A percentile compares a stretch with the other conserved stretches of the same genome.
Conservation (phyloP, 768 basidiomycete genomes). For the Rhizopogon vinicolor region DNA sequence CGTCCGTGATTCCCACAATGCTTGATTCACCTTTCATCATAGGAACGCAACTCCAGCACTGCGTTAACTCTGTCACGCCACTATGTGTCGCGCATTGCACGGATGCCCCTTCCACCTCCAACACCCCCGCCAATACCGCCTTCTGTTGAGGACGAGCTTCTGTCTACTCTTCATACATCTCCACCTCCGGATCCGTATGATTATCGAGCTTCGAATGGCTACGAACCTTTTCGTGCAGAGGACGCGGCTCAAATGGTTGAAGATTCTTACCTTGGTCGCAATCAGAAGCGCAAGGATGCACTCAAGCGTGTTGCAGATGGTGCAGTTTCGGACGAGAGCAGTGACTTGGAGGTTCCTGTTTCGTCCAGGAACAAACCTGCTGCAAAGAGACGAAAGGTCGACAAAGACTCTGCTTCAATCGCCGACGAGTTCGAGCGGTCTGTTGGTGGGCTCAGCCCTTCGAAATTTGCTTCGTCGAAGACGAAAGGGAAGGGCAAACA, state of each 20-base stretch:
- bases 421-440: constrained; percentile 49
- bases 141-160: constrained; percentile 30
- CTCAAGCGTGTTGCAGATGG: constrained; percentile 48
- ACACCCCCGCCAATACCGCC: constrained; percentile 30
- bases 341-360: constrained; percentile 45
- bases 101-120: constrained; percentile 39
- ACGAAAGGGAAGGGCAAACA: constrained; percentile 53
- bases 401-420: constrained; percentile 32
- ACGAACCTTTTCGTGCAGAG: constrained; percentile 34
- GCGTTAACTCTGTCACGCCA: constrained; percentile 39
- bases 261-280: constrained; percentile 44
- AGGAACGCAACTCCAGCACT: constrained; percentile 69
- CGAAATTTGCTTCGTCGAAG: constrained; percentile 30
- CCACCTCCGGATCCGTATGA: constrained; percentile 32
- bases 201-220: constrained; percentile 19
- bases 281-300: constrained; percentile 38
- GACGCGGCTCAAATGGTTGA: constrained; percentile 58
- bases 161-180: constrained; percentile 32
- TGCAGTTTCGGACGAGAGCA: constrained; percentile 53
- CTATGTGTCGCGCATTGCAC: constrained; percentile 37
- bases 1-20: background rate
- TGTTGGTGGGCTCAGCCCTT: constrained; percentile 31
- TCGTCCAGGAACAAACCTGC: constrained; percentile 37
- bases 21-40: constrained; percentile 7
- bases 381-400: constrained; percentile 61